phyloP scores from a whole-genome alignment of 2,329 filamentous ascomycete species.

The Monascus ruber region DNA sequence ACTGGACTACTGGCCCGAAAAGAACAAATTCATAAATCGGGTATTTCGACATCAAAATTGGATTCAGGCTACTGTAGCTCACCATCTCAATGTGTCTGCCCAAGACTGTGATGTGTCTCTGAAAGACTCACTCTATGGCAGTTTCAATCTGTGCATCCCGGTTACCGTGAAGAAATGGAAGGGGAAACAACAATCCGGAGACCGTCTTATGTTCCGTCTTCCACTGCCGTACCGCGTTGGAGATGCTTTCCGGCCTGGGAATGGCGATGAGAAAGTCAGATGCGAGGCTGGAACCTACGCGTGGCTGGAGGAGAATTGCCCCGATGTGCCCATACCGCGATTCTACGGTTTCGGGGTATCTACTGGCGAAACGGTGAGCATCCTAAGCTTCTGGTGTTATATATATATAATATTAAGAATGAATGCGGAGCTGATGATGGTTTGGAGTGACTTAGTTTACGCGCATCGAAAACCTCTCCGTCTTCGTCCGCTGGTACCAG shows the following conservation, averaged over 20 bases:
- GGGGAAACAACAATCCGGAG: not conserved
- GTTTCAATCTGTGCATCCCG: constrained; percentile 18
- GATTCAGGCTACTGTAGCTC: too few species aligned
- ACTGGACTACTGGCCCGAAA: too few species aligned
- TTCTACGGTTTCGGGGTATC: constrained; percentile 16
- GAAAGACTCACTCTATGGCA: constrained; percentile 5
- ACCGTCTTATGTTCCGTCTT: constrained; percentile 10
- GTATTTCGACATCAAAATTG: too few species aligned
- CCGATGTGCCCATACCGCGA: constrained; percentile 12
- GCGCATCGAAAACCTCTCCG: constrained; percentile 2
- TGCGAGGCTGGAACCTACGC: constrained; percentile 18
- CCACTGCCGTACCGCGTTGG: constrained; percentile 15
- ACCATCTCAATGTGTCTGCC: too few species aligned
- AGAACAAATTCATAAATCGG: too few species aligned
- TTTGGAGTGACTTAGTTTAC: constrained; percentile 4
- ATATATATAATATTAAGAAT: not conserved
- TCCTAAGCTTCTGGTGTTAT: not conserved
- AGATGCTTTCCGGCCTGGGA: constrained; percentile 12
- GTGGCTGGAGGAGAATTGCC: constrained; percentile 17
- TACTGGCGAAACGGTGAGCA: constrained; percentile 11
- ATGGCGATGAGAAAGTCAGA: constrained; percentile 16
- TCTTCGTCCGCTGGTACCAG: constrained; percentile 3
- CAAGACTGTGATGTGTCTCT: too few species aligned
- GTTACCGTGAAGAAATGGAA: constrained; percentile 6
- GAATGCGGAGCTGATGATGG: not conserved